Conservation (phyloP, 257 asterid species). For the Solanum verrucosum region DNA sequence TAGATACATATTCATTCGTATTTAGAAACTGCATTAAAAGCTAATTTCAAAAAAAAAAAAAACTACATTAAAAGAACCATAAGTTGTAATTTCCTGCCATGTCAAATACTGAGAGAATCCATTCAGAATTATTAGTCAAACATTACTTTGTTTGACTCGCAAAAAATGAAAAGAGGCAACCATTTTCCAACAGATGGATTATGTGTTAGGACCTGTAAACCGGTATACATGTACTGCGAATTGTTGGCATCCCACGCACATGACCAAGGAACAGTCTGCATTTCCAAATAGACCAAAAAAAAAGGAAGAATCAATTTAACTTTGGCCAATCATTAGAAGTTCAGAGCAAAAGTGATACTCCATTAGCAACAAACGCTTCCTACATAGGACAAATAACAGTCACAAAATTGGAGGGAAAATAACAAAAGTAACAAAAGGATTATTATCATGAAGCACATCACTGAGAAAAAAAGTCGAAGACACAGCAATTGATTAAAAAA, state of each 20-base stretch:
- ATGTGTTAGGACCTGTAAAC: constrained; percentile 65
- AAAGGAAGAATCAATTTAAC: neutral
- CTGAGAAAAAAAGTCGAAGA: neutral
- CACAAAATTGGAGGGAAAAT: neutral
- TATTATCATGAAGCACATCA: neutral
- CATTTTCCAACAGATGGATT: neutral
- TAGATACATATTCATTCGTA: neutral
- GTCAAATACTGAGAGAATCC: neutral
- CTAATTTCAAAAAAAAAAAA: neutral
- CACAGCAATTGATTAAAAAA: neutral
- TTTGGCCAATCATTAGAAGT: neutral
- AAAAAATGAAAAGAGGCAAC: neutral
- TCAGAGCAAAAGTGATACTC: neutral
- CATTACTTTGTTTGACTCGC: neutral
- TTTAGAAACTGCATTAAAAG: neutral
- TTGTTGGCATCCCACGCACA: constrained; percentile 78
- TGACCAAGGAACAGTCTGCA: constrained; percentile 94
- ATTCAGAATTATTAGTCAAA: neutral
- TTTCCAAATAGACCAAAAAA: neutral
- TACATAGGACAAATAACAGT: neutral
- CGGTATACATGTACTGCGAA: constrained; percentile 65
- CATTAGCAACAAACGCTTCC: neutral
- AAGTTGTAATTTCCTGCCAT: neutral
- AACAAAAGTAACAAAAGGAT: neutral
- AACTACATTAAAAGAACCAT: neutral